Conservation (phyloP, 2,329 filamentous ascomycete genomes). For the Penicillium hesseltinei region DNA sequence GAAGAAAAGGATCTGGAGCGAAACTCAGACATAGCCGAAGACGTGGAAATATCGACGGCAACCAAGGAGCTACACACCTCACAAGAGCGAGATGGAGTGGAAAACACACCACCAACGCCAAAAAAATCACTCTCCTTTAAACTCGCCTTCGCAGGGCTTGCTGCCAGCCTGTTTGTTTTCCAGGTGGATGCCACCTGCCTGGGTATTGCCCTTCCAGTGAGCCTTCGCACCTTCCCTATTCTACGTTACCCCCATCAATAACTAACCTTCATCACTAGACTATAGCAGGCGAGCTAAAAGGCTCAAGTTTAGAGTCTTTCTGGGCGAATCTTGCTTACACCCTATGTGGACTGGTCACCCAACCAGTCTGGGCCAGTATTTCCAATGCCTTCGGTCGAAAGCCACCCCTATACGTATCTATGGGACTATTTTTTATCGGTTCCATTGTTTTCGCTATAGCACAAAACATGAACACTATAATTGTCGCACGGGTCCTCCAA, state of each 20-base stretch:
- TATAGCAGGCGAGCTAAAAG: not conserved
- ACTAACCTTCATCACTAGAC: not conserved
- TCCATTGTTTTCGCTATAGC: not conserved
- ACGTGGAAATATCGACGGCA: too few relatives aligned
- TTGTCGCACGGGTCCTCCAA: not conserved
- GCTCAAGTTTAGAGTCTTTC: not conserved
- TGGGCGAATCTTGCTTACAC: not conserved
- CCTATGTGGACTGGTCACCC: not conserved
- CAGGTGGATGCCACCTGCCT: not conserved
- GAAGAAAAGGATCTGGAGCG: too few relatives aligned
- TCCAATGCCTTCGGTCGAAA: not conserved
- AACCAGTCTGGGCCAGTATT: not conserved
- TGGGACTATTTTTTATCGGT: not conserved
- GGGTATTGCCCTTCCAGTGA: not conserved
- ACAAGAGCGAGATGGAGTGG: too few relatives aligned
- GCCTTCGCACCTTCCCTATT: not conserved
- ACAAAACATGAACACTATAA: not conserved
- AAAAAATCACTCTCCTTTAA: not conserved
- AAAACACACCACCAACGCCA: too few relatives aligned
- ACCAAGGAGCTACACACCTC: too few relatives aligned
- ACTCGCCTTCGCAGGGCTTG: not conserved
- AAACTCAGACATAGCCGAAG: too few relatives aligned
- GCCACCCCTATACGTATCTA: not conserved
- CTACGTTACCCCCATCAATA: not conserved
- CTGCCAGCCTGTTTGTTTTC: not conserved